phyloP scores from a whole-genome alignment of 2,329 filamentous ascomycete species.

The Venturia aucupariae region DNA sequence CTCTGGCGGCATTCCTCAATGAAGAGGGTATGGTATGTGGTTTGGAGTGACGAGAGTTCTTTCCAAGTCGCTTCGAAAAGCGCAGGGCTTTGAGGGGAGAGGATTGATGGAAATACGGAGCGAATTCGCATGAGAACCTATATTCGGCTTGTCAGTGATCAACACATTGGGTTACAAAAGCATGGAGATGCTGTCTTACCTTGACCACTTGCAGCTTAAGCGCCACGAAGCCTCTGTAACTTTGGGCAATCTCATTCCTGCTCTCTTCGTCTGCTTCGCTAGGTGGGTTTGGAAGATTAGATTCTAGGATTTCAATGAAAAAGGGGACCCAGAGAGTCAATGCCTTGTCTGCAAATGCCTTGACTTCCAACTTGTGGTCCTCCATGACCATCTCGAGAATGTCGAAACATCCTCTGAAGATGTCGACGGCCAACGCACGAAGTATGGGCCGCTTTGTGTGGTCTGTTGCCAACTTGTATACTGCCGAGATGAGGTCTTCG shows the following conservation, averaged over 20 bases:
- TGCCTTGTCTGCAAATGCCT: slow-evolving; percentile 79
- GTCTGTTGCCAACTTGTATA: slow-evolving; percentile 75
- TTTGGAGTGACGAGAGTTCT: slow-evolving; percentile 66
- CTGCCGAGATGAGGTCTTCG: slow-evolving; percentile 69
- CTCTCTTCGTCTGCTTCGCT: slow-evolving; percentile 49
- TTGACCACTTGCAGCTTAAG: slow-evolving; percentile 91
- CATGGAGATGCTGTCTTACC: slow-evolving; percentile 32
- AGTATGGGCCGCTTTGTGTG: slow-evolving; percentile 64
- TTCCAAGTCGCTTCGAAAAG: slow-evolving; percentile 87
- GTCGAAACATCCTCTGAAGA: slow-evolving; percentile 88
- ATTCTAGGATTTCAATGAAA: slow-evolving; percentile 71
- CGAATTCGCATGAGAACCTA: slow-evolving; percentile 83
- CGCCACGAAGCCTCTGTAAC: slow-evolving; percentile 73
- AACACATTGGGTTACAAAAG: background rate
- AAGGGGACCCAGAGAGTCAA: slow-evolving; percentile 81
- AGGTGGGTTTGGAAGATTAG: slow-evolving; percentile 55
- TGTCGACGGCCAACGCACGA: slow-evolving; percentile 76
- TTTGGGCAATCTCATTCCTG: slow-evolving; percentile 46
- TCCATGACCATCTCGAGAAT: slow-evolving; percentile 95
- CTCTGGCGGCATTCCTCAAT: slow-evolving; percentile 79
- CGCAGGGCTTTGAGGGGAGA: slow-evolving; percentile 71
- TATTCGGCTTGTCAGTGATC: slow-evolving; percentile 12
- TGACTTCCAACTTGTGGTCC: slow-evolving; percentile 78
- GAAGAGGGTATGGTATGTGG: slow-evolving; percentile 71
- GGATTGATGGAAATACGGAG: slow-evolving; percentile 67